Percentiles rank a stretch among this genome's conserved stretches.
Evolutionary conservation across 306 rosid species (phyloP).

Genomic region (Vigna mungo): DNA sequence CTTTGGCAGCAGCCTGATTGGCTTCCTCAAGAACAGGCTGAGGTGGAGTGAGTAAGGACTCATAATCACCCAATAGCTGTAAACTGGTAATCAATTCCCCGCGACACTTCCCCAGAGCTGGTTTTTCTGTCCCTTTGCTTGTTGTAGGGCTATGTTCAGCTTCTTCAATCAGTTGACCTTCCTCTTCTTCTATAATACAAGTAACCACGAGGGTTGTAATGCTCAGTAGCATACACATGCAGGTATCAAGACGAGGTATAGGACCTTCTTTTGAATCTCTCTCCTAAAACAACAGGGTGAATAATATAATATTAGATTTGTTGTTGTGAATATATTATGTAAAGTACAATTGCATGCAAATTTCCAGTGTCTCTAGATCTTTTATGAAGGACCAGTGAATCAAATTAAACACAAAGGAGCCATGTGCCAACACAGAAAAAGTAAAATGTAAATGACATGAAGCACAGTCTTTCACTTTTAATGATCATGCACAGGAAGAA

Average conservation of each 20-base stretch:
- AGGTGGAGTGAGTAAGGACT: slow-evolving; percentile 73
- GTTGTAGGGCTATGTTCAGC: slow-evolving; percentile 56
- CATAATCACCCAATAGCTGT: slow-evolving; percentile 79
- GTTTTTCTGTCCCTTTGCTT: slow-evolving; percentile 63
- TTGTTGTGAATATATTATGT: slow-evolving; percentile 1
- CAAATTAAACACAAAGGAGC: slow-evolving; percentile 26
- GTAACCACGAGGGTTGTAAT: slow-evolving; percentile 71
- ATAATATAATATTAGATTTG: not conserved
- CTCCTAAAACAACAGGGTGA: slow-evolving; percentile 60
- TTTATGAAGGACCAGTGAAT: slow-evolving; percentile 6
- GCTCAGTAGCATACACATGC: slow-evolving; percentile 85
- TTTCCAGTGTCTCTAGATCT: slow-evolving; percentile 18
- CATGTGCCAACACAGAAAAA: slow-evolving; percentile 28
- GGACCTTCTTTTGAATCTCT: slow-evolving; percentile 82
- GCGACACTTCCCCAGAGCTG: slow-evolving; percentile 63
- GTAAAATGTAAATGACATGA: slow-evolving; percentile 33
- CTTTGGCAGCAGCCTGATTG: slow-evolving; percentile 96
- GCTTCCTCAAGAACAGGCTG: slow-evolving; percentile 63
- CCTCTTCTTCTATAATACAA: slow-evolving; percentile 85
- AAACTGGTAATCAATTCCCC: slow-evolving; percentile 74
- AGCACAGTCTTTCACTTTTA: slow-evolving; percentile 31
- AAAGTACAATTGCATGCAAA: slow-evolving; percentile 36
- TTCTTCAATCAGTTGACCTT: slow-evolving; percentile 74
- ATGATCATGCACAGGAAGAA: slow-evolving; percentile 34
- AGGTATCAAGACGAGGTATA: slow-evolving; percentile 78